Conservation (phyloP, 2,329 filamentous ascomycete genomes). For the Pezizomycotina sp. region DNA sequence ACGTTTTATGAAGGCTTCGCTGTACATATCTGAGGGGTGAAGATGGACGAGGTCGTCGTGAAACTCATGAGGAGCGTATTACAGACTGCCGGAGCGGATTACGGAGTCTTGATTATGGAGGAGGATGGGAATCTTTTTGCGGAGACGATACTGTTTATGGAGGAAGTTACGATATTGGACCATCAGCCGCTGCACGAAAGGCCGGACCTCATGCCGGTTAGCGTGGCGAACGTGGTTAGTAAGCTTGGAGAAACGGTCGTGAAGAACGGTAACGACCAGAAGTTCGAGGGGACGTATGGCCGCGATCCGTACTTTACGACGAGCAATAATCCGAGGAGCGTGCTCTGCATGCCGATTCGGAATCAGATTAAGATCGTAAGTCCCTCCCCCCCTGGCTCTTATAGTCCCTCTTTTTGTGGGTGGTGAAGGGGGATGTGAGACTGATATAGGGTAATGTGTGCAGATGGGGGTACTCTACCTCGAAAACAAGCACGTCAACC, state of each 20-base stretch:
- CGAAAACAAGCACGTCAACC: constrained; percentile 25
- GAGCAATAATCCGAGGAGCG: constrained; percentile 22
- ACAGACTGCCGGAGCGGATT: constrained; percentile 25
- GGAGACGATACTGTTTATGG: constrained; percentile 25
- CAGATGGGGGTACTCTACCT: constrained; percentile 25
- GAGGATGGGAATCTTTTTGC: constrained; percentile 24
- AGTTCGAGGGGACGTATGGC: constrained; percentile 25
- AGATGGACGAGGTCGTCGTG: constrained; percentile 25
- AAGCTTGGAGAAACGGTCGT: constrained; percentile 59
- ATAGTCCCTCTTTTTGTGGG: too few relatives aligned
- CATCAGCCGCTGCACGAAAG: constrained; percentile 24
- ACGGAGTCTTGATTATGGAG: constrained; percentile 25
- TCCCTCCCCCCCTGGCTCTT: too few relatives aligned
- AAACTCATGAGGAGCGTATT: constrained; percentile 25
- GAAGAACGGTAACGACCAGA: constrained; percentile 23
- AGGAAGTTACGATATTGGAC: constrained; percentile 25
- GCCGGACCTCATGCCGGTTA: constrained; percentile 47
- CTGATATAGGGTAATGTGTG: not conserved
- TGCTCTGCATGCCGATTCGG: constrained; percentile 25
- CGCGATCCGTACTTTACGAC: constrained; percentile 24
- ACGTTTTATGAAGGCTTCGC: constrained; percentile 25
- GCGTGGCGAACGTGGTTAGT: constrained; percentile 84
- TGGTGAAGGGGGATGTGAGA: not conserved
- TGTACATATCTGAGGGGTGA: constrained; percentile 26
- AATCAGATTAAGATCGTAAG: constrained; percentile 25